Evolutionary conservation across 768 basidiomycete genomes (phyloP), one percentile per base, ranked within the genome.

Genomic region (Floccularia luteovirens): DNA sequence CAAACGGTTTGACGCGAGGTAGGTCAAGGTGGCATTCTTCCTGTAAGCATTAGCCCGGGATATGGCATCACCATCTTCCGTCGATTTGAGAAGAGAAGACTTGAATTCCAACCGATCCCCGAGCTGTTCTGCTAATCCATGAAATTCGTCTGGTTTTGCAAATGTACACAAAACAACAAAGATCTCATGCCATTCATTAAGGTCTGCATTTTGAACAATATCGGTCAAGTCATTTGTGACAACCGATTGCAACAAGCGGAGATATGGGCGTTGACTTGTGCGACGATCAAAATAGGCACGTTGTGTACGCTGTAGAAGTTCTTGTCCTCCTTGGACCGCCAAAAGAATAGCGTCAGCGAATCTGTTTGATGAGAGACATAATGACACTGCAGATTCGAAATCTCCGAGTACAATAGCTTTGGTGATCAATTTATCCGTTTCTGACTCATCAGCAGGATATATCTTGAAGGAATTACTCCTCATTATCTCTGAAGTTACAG

Each of bases 161-260:
- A 93, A 99, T 0, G 94, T 97, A 66, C 93, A 97, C 7, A 97
- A 58, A 10, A 99, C 89, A 25, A 94, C 93, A 49, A 98, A 97
- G 38, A 93, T 89, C 60, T 96, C 94, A 43, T 84, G 79, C 94
- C 94, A 98, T 57, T 99, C 92, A 30, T 78, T 69, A 37, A 98
- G 58, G 49, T 98, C 92, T 17, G 93, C 94, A 51, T 97, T 96
- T 59, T 96, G 92, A 6, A 97, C 93, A 37, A 98, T 80, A 57
- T 97, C 96, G 14, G 77, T 72, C 5, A 98, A 76, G 53, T 98
- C 96, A 51, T 91, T 80, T 25, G 84, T 85, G 43, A 94, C 89
- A 48, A 99, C 87, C 10, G 84, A 88, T 56, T 97, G 90, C 76
- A 93, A 90, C 8, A 99, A 74, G 27, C 96, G 86, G 17, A 98